Evolutionary conservation across 78 protist genomes (phyloP), one percentile per base, ranked within the genome.

Genomic region (Dictyostelium purpureum): DNA sequence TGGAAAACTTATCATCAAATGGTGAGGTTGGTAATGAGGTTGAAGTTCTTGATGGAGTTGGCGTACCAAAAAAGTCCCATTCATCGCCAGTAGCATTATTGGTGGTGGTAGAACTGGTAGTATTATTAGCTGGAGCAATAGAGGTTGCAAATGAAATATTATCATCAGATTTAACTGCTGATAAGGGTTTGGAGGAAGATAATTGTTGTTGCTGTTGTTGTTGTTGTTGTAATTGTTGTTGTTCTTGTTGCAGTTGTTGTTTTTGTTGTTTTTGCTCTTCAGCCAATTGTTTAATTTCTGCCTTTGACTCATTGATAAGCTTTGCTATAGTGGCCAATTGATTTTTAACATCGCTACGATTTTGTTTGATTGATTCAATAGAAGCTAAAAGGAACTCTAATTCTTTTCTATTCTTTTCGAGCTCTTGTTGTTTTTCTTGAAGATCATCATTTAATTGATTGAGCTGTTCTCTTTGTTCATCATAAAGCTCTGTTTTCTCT

Each of bases 401-500:
- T 47, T 85, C 82, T 33, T 57, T 16, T 19, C 42, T 37, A 43
- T 73, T 47, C 40, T 73, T 85, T 26, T 74, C 82, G 14, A 73
- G 28, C 31, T 85, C 92, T 14, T 6, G 9, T 43, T 73, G 37
- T 42, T 73, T 85, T 6, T 85, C 92, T 0, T 18, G 11, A 2
- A 85, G 63, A 61, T 85, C 92, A 31, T 42, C 47, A 19, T 73
- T 57, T 2, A 85, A 67, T 2, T 18, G 9, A 4, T 5, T 2
- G 0, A 85, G 63, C 2, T 37, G 28, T 49, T 85, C 92, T 35
- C 47, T 70, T 28, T 85, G 66, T 7, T 85, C 92, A 9, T 85
- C 92, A 59, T 31, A 85, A 2, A 71, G 79, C 33, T 70, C 92
- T 2, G 61, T 67, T 40, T 85, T 85, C 40, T 85, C 92, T 4